Conservation (phyloP, 1,284 basidiomycete species). For the Irpex lacteus region DNA sequence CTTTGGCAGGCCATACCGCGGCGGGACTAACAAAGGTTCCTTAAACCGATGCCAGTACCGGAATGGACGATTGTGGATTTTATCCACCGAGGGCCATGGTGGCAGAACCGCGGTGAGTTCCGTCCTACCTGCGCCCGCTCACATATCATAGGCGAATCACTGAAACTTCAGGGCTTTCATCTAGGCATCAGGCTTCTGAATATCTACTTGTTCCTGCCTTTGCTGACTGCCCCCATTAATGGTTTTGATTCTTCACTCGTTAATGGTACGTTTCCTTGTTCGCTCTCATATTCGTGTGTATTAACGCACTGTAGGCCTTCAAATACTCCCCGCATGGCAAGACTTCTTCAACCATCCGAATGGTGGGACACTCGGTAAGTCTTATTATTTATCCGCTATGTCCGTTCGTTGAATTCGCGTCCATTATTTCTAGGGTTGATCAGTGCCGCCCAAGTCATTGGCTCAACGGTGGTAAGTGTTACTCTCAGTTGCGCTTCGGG, state of each 20-base stretch:
- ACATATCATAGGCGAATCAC: not conserved
- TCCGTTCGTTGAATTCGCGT: not conserved
- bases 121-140: not conserved
- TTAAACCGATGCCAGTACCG: slow-evolving; percentile 27
- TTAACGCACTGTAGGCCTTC: slow-evolving; percentile 41
- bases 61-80: slow-evolving; percentile 57
- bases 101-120: slow-evolving; percentile 52
- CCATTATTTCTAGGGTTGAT: slow-evolving; percentile 44
- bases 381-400: not conserved
- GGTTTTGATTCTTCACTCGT: slow-evolving; percentile 62
- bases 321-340: slow-evolving; percentile 64
- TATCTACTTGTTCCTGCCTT: slow-evolving; percentile 53
- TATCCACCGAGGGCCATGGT: slow-evolving; percentile 59
- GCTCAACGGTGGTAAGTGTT: slow-evolving; percentile 49
- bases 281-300: not conserved
- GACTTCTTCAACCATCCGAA: slow-evolving; percentile 48
- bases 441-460: slow-evolving; percentile 61
- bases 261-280: slow-evolving; percentile 42
- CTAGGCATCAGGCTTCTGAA: slow-evolving; percentile 61
- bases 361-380: slow-evolving; percentile 49
- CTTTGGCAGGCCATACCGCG: not conserved
- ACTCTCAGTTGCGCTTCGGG: not conserved
- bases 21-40: not conserved
- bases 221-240: slow-evolving; percentile 59
- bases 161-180: not conserved